Conservation (phyloP, 371 early-diverging fungal genomes). For the Saksenaea oblongispora region DNA sequence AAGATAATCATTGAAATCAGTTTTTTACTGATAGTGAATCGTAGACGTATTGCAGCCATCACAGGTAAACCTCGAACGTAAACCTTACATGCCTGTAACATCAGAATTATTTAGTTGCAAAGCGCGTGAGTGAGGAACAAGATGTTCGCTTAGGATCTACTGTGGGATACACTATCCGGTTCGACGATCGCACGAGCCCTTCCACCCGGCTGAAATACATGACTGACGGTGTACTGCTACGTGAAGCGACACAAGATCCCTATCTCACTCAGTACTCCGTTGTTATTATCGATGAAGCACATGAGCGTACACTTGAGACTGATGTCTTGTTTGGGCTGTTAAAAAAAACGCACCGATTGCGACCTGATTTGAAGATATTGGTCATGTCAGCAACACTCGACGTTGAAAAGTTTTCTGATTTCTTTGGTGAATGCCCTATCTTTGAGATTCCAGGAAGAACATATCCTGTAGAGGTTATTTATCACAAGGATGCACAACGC, state of each 20-base stretch:
- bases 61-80: conserved; percentile 42
- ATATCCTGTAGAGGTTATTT: conserved; percentile 75
- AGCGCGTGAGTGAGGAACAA: conserved; percentile 80
- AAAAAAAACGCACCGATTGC: conserved; percentile 55
- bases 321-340: conserved; percentile 91
- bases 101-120: conserved; percentile 59
- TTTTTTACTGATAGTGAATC: background rate
- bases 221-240: conserved; percentile 93
- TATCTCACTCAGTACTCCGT: conserved; percentile 65
- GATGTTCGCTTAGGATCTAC: conserved; percentile 54
- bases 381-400: conserved; percentile 88
- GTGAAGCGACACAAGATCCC: conserved; percentile 73
- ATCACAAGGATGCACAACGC: conserved; percentile 51
- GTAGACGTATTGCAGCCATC: conserved; percentile 88
- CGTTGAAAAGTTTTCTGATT: conserved; percentile 72
- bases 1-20: background rate
- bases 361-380: conserved; percentile 67
- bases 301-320: conserved; percentile 93
- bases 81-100: background rate
- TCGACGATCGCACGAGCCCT: conserved; percentile 65
- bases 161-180: conserved; percentile 90
- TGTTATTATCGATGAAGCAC: conserved; percentile 93
- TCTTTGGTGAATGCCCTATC: conserved; percentile 78
- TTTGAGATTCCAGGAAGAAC: conserved; percentile 85
- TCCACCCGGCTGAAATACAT: conserved; percentile 81